Conservation (phyloP, 2,329 filamentous ascomycete species). For the Coniochaeta ligniaria region DNA sequence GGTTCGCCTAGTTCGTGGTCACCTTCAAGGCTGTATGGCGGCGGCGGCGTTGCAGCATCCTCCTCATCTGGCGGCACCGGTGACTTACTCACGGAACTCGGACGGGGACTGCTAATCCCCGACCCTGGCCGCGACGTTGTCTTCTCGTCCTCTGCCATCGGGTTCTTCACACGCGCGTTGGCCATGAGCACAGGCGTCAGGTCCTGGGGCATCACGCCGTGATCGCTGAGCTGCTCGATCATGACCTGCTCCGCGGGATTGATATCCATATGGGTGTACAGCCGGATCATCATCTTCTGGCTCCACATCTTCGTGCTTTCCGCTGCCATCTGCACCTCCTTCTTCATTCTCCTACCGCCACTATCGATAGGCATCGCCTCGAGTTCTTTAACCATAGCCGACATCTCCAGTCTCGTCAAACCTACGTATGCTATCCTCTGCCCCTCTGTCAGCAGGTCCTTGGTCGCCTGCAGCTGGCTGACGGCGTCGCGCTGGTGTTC, state of each 20-base stretch:
- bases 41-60: constrained; percentile 41
- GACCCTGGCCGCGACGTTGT: neutral
- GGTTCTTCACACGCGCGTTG: constrained; percentile 89
- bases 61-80: constrained; percentile 25
- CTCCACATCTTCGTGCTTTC: constrained; percentile 92
- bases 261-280: constrained; percentile 97
- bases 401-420: constrained; percentile 73
- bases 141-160: constrained; percentile 53
- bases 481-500: constrained; percentile 82
- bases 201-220: constrained; percentile 80
- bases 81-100: neutral
- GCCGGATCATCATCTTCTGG: constrained; percentile 93
- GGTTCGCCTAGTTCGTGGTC: constrained; percentile 69
- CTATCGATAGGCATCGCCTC: constrained; percentile 26
- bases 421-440: constrained; percentile 96
- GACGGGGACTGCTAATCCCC: constrained; percentile 4
- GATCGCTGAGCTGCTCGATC: constrained; percentile 93
- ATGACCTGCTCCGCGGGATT: constrained; percentile 87
- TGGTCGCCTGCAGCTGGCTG: constrained; percentile 90
- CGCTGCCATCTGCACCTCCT: constrained; percentile 58
- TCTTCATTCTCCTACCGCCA: constrained; percentile 60
- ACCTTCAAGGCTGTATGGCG: constrained; percentile 55
- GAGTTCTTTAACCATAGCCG: constrained; percentile 63
- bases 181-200: constrained; percentile 82
- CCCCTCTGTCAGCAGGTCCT: constrained; percentile 88